phyloP scores from a whole-genome alignment of 148 eudicot species.

The Spergularia marina region DNA sequence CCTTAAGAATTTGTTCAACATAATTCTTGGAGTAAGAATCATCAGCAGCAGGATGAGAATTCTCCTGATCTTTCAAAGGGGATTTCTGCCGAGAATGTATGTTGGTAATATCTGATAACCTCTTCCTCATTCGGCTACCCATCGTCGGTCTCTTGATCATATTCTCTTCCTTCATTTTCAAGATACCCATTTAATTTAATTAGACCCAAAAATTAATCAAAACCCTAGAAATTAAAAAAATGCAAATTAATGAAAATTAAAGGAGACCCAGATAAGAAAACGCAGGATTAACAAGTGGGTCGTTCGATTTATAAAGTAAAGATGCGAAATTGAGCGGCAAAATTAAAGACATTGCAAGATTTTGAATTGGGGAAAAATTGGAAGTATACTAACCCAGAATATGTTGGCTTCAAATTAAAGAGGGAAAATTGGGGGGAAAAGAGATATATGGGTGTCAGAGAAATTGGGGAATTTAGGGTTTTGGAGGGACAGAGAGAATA shows the following conservation, averaged over 20 bases:
- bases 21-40: constrained; percentile 34
- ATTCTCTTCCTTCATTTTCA: constrained; percentile 25
- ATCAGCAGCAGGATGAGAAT: background rate
- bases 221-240: background rate
- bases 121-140: constrained; percentile 49
- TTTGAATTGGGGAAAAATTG: background rate
- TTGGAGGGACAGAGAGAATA: constrained; percentile 21
- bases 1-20: constrained; percentile 56
- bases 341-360: background rate
- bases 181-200: constrained; percentile 6
- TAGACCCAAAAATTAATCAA: background rate
- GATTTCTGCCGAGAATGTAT: constrained; percentile 45
- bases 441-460: background rate
- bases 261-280: constrained; percentile 6
- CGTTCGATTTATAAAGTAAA: constrained; percentile 8
- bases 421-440: background rate
- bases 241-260: background rate
- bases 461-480: background rate
- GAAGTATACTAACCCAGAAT: constrained; percentile 4
- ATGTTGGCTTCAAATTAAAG: constrained; percentile 24
- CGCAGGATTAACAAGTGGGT: background rate
- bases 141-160: constrained; percentile 52
- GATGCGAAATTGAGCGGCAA: constrained; percentile 1
- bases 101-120: constrained; percentile 66
- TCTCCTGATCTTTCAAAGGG: constrained; percentile 27